Evolutionary conservation across 257 asterid genomes (phyloP).

Genomic region (Dorcoceras hygrometricum): DNA sequence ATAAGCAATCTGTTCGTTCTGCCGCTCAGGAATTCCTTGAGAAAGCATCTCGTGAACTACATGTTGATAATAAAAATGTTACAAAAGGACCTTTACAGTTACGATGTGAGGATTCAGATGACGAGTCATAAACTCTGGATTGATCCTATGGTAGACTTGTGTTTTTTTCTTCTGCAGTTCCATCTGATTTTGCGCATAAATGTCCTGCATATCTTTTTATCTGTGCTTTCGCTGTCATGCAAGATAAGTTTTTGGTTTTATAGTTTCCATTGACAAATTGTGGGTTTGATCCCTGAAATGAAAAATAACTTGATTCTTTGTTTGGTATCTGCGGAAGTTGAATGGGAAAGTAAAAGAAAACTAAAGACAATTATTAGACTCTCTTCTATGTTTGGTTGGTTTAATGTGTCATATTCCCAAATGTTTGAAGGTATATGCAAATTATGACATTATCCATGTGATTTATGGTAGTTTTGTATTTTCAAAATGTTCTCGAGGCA

Average conservation of each 20-base stretch:
- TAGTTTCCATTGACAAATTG: slow-evolving; percentile 9
- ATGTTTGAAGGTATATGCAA: too few relatives aligned
- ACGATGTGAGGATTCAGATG: slow-evolving; percentile 57
- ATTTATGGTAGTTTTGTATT: neutral
- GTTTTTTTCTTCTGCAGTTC: slow-evolving; percentile 21
- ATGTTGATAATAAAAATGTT: slow-evolving; percentile 69
- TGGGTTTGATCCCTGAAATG: neutral
- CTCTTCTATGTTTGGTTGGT: neutral
- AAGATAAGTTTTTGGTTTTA: neutral
- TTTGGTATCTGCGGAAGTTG: neutral
- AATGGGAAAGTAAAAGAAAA: neutral
- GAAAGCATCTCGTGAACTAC: slow-evolving; percentile 90
- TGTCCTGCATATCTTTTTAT: slow-evolving; percentile 20
- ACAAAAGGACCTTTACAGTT: slow-evolving; percentile 76
- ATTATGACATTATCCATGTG: too few relatives aligned
- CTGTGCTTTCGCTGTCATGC: neutral
- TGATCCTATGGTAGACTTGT: slow-evolving; percentile 61
- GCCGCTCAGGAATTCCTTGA: slow-evolving; percentile 95
- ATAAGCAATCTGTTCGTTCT: slow-evolving; percentile 69
- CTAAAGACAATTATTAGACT: neutral
- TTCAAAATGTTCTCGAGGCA: neutral
- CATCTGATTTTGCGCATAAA: slow-evolving; percentile 16
- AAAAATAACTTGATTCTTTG: neutral
- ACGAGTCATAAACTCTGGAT: slow-evolving; percentile 50
- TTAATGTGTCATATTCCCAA: too few relatives aligned